These are phyloP conservation scores for Bipolaris victoriae DNA, from an alignment of 2,329 filamentous ascomycete species.

Conservation along the genomic window DNA sequence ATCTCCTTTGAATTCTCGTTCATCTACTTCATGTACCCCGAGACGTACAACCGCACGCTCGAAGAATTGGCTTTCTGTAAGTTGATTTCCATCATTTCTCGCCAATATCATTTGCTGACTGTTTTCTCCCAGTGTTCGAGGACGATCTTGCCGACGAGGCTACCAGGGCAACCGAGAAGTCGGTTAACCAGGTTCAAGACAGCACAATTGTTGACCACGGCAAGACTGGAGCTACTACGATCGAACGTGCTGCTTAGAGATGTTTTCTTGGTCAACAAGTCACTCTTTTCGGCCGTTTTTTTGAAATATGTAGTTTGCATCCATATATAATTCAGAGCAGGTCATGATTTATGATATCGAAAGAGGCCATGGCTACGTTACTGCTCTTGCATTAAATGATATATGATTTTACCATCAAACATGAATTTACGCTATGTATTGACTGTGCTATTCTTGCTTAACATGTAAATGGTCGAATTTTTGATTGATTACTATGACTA, in stretches of 20 bases:
- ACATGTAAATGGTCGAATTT: not conserved
- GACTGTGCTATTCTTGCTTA: not conserved
- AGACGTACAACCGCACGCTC: constrained; percentile 60
- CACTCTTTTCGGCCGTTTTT: not conserved
- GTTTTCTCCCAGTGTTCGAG: constrained; percentile 38
- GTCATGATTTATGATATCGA: not conserved
- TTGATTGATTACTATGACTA: not conserved
- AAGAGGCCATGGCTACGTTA: not conserved
- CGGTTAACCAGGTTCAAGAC: constrained; percentile 33
- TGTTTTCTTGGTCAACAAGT: not conserved
- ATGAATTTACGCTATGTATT: too few species aligned
- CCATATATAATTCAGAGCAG: not conserved
- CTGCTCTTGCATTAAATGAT: not conserved
- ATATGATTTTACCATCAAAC: too few species aligned
- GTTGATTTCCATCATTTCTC: not conserved
- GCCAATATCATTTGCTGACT: constrained; percentile 15
- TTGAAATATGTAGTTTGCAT: not conserved
- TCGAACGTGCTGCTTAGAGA: constrained; percentile 27
- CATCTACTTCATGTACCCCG: constrained; percentile 66
- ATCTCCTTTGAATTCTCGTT: constrained; percentile 61
- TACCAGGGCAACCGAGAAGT: constrained; percentile 44
- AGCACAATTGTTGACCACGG: constrained; percentile 6
- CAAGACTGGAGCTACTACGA: constrained; percentile 26
- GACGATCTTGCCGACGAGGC: constrained; percentile 43
- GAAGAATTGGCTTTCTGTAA: constrained; percentile 66